A percentile compares a stretch with the other conserved stretches of the same genome.
phyloP scores from a whole-genome alignment of 176 grass and related monocot genomes.

The Tillandsia fasciculata region DNA sequence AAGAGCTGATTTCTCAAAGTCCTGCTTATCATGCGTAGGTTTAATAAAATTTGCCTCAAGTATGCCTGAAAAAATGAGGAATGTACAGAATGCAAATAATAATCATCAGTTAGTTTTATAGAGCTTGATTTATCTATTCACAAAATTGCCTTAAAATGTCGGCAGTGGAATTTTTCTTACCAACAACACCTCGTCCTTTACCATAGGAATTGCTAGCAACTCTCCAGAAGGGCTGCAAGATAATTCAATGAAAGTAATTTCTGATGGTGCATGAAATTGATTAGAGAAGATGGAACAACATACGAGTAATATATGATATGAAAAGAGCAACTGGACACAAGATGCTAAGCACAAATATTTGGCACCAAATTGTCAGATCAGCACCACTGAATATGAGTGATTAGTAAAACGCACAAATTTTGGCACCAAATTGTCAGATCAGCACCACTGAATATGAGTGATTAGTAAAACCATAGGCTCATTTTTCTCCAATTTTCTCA shows the following conservation, averaged over 20 bases:
- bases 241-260: not conserved
- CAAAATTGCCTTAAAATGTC: not conserved
- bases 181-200: slow-evolving; percentile 88
- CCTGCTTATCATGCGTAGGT: slow-evolving; percentile 97
- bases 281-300: too few relatives aligned
- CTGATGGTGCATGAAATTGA: not conserved
- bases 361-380: not conserved
- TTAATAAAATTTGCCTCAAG: slow-evolving; percentile 87
- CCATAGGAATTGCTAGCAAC: slow-evolving; percentile 89
- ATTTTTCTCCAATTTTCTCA: too few relatives aligned
- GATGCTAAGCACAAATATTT: not conserved
- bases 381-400: not conserved
- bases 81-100: not conserved
- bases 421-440: not conserved
- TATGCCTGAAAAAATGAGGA: slow-evolving; percentile 46
- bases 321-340: not conserved
- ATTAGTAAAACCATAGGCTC: too few relatives aligned
- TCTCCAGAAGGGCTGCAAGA: slow-evolving; percentile 87
- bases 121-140: slow-evolving; percentile 5
- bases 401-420: too few relatives aligned
- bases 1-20: slow-evolving; percentile 91
- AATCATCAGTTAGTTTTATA: not conserved
- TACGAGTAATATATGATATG: not conserved
- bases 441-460: not conserved
- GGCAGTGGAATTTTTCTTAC: slow-evolving; percentile 33